Evolutionary conservation across 306 rosid genomes (phyloP).

Genomic region (Ormosia semicastrata): DNA sequence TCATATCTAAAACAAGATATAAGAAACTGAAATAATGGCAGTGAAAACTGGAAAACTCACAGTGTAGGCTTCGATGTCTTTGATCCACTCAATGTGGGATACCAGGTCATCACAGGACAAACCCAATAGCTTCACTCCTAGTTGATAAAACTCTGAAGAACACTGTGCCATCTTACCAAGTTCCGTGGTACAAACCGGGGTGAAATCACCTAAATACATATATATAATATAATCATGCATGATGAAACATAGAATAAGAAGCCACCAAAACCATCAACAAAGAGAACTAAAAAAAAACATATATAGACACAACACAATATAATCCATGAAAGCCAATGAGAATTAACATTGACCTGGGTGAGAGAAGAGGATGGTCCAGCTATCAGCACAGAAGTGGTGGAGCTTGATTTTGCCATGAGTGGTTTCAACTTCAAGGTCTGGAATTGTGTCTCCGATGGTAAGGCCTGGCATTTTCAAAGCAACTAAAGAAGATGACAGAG

Average conservation of each 20-base stretch:
- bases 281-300: neutral
- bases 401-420: slow-evolving; percentile 71
- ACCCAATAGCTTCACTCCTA: slow-evolving; percentile 71
- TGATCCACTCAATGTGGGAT: slow-evolving; percentile 70
- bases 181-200: slow-evolving; percentile 87
- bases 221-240: neutral
- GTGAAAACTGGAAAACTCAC: slow-evolving; percentile 31
- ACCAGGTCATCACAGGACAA: slow-evolving; percentile 65
- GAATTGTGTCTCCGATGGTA: slow-evolving; percentile 78
- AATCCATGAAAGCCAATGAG: too few relatives aligned
- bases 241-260: neutral
- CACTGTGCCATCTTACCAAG: slow-evolving; percentile 69
- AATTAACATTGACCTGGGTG: slow-evolving; percentile 53
- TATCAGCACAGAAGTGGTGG: slow-evolving; percentile 44
- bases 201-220: slow-evolving; percentile 64
- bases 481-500: neutral
- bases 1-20: too few relatives aligned
- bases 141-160: slow-evolving; percentile 41
- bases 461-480: slow-evolving; percentile 66
- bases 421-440: slow-evolving; percentile 67
- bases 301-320: neutral
- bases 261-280: neutral
- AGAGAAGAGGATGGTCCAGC: slow-evolving; percentile 81
- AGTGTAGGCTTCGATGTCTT: slow-evolving; percentile 77
- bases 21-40: too few relatives aligned